Evolutionary conservation across 257 asterid species (phyloP).

Genomic region (Lycium barbarum): DNA sequence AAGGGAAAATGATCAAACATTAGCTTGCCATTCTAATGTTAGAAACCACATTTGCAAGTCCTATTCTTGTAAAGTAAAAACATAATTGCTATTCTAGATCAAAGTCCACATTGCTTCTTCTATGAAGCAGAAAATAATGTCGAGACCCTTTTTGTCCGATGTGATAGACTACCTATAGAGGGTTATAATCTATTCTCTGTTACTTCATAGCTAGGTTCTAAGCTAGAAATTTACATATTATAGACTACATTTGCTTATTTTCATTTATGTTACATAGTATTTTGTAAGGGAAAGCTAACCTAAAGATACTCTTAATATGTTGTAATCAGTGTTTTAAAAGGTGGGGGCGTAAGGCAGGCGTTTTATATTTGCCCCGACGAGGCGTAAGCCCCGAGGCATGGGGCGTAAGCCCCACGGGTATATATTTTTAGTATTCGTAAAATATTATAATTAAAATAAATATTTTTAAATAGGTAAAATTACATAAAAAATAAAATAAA

Average conservation of each 20-base stretch:
- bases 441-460: too few species aligned
- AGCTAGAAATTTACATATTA: not conserved
- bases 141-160: not conserved
- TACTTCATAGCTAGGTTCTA: not conserved
- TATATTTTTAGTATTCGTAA: too few species aligned
- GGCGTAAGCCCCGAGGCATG: too few species aligned
- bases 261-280: not conserved
- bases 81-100: conserved; percentile 13
- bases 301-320: too few species aligned
- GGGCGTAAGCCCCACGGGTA: too few species aligned
- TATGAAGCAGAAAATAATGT: conserved; percentile 6
- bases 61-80: not conserved
- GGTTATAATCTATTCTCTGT: not conserved
- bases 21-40: not conserved
- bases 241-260: not conserved
- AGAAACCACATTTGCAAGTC: not conserved
- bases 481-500: too few species aligned
- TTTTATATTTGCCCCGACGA: too few species aligned
- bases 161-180: conserved; percentile 5
- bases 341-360: too few species aligned
- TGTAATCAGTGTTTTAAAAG: too few species aligned
- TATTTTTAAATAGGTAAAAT: too few species aligned
- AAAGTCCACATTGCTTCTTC: conserved; percentile 15
- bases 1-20: not conserved
- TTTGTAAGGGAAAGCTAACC: not conserved